Base-by-base conservation (phyloP, 1,284 basidiomycete genomes). In the Peniophora sp. region DNA sequence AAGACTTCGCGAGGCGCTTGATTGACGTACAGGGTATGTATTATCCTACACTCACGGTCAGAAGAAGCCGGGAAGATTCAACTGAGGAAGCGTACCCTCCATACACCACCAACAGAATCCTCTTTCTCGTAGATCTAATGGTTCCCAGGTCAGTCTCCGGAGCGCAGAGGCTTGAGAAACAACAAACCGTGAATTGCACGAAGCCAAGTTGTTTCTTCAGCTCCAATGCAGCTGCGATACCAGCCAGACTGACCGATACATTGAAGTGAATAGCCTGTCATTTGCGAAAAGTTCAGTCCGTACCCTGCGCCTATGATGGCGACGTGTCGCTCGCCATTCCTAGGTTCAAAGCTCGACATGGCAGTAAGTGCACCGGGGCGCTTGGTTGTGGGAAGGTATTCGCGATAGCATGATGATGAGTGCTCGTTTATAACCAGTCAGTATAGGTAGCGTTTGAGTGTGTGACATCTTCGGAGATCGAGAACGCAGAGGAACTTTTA, bases 261-360 rank as follows among this genome's bases (percentile, higher is more conserved):
- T 47, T 32, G 47, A 6, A 24, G 38, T 39, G 9, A 3, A 19
- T 19, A 12, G 19, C 19, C 51, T 22, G 45, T 22, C 32, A 48
- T 24, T 47, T 17, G 22, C 25, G 27, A 34, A 38, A 17, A 16
- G 35, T 14, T n/a, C 10, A 36, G 35, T n/a, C 34, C 52, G 39
- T 19, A 78, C 77, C 77, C 76, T 45, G 73, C 75, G 45, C 77
- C 77, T 43, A 78, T 68, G 51, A 79, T 75, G 43, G 70, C 67
- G 35, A 78, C 62, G 52, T 63, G 64, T 20, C 71, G 65, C 24
- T 52, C 48, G 32, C 51, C 52, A n/a, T n/a, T n/a, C n/a, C n/a
- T n/a, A n/a, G n/a, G n/a, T n/a, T n/a, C n/a, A n/a, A n/a, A n/a
- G n/a, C n/a, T n/a, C n/a, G n/a, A n/a, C n/a, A n/a, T n/a, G n/a